Evolutionary conservation across 129 eudicot genomes (phyloP), one percentile per base, ranked within the genome.

Genomic region (Ambrosia artemisiifolia): DNA sequence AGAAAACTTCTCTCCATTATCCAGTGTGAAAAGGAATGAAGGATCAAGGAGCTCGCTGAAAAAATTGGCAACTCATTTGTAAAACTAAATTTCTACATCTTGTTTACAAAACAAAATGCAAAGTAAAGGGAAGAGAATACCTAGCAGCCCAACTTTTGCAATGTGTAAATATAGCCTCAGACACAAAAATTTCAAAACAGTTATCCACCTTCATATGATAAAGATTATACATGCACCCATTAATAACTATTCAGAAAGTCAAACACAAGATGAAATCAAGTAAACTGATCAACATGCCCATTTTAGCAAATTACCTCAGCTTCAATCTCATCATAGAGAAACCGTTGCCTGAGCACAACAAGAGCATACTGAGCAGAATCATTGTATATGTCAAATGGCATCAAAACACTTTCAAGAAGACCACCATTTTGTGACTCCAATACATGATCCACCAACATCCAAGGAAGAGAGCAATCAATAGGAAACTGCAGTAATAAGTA

Each of bases 61-160:
- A 49, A 80, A 57, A 51, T 57, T 35, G 70, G 72, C 30, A 70
- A 30, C 43, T 33, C 24, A 65, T 61, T 40, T 50, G 40, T 59
- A 73, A 56, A 82, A 51, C 54, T 30, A 24, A 24, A 71, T 64
- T 71, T 64, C 66, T 43, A 63, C 32, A 65, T 44, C 49, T 20
- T 71, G 50, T 16, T 54, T 36, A 55, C 70, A 46, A 33, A 8
- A 68, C 11, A 68, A 59, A 30, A n/a, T n/a, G n/a, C n/a, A 63
- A 38, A 10, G 32, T 32, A 66, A 67, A 68, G 63, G 57, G 57
- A 78, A 55, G 55, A 38, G 63, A 68, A 65, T 84, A 94, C 98
- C 98, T 90, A 34, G 98, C 90, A 54, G 98, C 98, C 98, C 96
- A 89, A 77, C 96, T 94, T 85, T 94, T 94, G 87, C 86, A 94